Base-by-base conservation (phyloP, 257 asterid genomes). In the Knoxia roxburghii region DNA sequence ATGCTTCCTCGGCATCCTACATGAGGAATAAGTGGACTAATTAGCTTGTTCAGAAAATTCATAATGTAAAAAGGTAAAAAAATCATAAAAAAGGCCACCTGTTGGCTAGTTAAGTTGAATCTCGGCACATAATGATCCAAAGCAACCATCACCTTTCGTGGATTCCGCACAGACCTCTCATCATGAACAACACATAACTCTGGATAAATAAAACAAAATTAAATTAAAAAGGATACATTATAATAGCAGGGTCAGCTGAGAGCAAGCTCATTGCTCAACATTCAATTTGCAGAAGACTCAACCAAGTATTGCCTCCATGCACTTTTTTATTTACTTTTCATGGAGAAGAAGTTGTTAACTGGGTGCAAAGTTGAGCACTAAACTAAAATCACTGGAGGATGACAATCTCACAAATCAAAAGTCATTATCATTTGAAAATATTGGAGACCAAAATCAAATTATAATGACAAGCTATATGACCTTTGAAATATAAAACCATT, bases 1-100 rank as follows among this genome's bases (percentile, higher is more conserved):
- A 80, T 68, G 99, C 97, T 82, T 93, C 99, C 83, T 93, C 99
- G 6, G 99, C 97, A 75, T 93, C 99, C 99, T 93, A 83, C 73
- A 79, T 29, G 66, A 56, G 70, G 39, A 80, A 32, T 53, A 72
- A 30, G 57, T 14, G 54, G 53, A 70, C 29, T 13, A 59, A 55
- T n/a, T 27, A 63, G 33, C 5, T 6, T 33, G 29, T 23, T n/a
- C 18, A 39, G 4, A 6, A 8, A 8, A 52, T 14, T 55, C 59
- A 64, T 14, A 20, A 14, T 10, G 55, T 45, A 18, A 61, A 39
- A 26, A 35, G 18, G 26, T 65, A 18, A 29, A 65, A 57, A 59
- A 66, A 35, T 50, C 64, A 74, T 58, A 27, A 73, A 29, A 48
- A 23, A 27, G 6, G 23, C 65, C 59, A 92, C 99, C 96, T 93